Conservation (phyloP, 2,329 filamentous ascomycete genomes). For the Botrytis fragariae region DNA sequence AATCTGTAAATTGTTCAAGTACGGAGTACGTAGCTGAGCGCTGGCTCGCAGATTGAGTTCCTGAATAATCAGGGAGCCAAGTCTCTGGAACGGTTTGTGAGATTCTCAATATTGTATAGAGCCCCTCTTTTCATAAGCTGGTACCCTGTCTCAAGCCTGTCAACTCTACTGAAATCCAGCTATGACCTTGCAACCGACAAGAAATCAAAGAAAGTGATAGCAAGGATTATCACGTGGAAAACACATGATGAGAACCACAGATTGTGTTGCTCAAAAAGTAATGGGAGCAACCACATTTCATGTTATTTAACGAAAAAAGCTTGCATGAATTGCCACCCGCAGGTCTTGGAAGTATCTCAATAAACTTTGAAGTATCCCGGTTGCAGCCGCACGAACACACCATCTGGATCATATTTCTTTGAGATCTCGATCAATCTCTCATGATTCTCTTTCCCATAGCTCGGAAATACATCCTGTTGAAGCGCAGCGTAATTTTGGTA, state of each 20-base stretch:
- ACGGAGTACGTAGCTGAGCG: neutral
- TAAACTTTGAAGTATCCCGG: constrained; percentile 44
- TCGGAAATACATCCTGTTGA: constrained; percentile 39
- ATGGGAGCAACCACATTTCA: neutral
- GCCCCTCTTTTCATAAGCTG: neutral
- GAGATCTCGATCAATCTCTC: constrained; percentile 31
- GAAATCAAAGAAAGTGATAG: neutral
- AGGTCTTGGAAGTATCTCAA: neutral
- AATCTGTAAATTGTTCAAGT: neutral
- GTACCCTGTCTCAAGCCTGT: neutral
- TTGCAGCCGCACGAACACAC: constrained; percentile 37
- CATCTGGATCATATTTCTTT: constrained; percentile 34
- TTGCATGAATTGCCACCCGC: no score
- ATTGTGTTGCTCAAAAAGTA: neutral
- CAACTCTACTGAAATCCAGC: neutral
- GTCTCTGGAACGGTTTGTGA: neutral
- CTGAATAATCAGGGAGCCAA: neutral
- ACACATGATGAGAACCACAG: neutral
- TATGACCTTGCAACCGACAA: neutral
- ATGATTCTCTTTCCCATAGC: constrained; percentile 41
- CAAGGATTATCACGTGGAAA: neutral
- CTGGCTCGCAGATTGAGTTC: neutral
- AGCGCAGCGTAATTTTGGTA: constrained; percentile 44
- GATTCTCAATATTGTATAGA: neutral
- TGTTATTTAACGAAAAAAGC: neutral